phyloP scores from a whole-genome alignment of 805 yeast genomes.

The Candida pseudofarinosa region DNA sequence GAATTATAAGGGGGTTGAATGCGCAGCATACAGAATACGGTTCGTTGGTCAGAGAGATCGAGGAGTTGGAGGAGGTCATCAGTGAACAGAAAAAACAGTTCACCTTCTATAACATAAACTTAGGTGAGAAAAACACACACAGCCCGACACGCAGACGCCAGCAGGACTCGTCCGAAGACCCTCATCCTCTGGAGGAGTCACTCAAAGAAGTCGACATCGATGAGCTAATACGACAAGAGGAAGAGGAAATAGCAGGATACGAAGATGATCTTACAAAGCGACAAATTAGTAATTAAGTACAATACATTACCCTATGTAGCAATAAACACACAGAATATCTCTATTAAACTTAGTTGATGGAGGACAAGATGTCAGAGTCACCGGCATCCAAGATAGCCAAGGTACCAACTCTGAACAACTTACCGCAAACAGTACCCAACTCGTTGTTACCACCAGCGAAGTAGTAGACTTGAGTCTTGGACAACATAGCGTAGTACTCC shows the following conservation, averaged over 20 bases:
- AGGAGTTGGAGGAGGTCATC: slow-evolving; percentile 38
- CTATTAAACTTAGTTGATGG: slow-evolving; percentile 30
- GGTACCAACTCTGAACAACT: slow-evolving; percentile 99
- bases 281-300: slow-evolving; percentile 2
- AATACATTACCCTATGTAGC: background rate
- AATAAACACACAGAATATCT: background rate
- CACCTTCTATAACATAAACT: slow-evolving; percentile 18
- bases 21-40: slow-evolving; percentile 37
- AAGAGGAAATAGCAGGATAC: slow-evolving; percentile 40
- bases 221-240: slow-evolving; percentile 42
- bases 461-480: slow-evolving; percentile 96
- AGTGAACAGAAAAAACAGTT: slow-evolving; percentile 43
- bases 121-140: slow-evolving; percentile 1
- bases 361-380: slow-evolving; percentile 96
- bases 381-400: slow-evolving; percentile 96
- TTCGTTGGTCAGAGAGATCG: slow-evolving; percentile 33
- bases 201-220: slow-evolving; percentile 25
- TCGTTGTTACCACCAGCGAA: slow-evolving; percentile 99
- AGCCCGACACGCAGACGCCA: slow-evolving; percentile 15
- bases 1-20: slow-evolving; percentile 24
- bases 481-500: slow-evolving; percentile 99
- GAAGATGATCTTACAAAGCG: slow-evolving; percentile 32
- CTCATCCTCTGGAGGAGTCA: background rate
- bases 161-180: slow-evolving; percentile 4
- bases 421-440: slow-evolving; percentile 99